phyloP scores from a whole-genome alignment of 768 basidiomycete genomes.

The Cubamyces sp. region DNA sequence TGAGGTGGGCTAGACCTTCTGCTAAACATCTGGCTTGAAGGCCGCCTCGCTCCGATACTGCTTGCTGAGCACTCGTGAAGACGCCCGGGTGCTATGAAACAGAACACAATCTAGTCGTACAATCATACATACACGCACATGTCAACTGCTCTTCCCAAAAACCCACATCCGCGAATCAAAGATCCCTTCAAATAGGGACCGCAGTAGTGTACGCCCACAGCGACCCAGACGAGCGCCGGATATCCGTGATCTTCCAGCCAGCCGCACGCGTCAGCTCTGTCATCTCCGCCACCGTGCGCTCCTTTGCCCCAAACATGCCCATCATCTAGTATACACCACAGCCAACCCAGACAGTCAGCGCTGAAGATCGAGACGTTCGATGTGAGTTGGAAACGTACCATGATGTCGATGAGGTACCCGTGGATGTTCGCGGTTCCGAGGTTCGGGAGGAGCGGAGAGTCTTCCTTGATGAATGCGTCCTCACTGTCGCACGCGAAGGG shows the following conservation, averaged over 20 bases:
- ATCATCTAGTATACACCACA: conserved; percentile 59
- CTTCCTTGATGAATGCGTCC: conserved; percentile 8
- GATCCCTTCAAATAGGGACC: background rate
- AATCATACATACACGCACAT: too few species aligned
- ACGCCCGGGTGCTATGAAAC: too few species aligned
- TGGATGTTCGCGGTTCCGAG: conserved; percentile 10
- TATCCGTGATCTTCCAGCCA: conserved; percentile 67
- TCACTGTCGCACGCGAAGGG: conserved; percentile 15
- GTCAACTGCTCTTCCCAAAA: too few species aligned
- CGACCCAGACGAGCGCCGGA: conserved; percentile 61
- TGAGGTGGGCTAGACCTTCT: too few species aligned
- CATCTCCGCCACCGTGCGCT: conserved; percentile 67
- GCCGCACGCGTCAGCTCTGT: conserved; percentile 57
- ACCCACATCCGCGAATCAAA: too few species aligned
- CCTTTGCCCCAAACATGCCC: conserved; percentile 64
- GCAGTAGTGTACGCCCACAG: conserved; percentile 74
- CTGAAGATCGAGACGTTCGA: too few species aligned
- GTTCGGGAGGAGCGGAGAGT: conserved; percentile 21
- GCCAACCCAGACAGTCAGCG: background rate
- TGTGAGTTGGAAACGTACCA: background rate
- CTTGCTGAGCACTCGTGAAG: too few species aligned
- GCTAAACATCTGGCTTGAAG: too few species aligned
- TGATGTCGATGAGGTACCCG: conserved; percentile 17
- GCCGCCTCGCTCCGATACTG: too few species aligned
- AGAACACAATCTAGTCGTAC: too few species aligned